phyloP scores from a whole-genome alignment of 2,329 filamentous ascomycete species.

The Stemphylium lycopersici region DNA sequence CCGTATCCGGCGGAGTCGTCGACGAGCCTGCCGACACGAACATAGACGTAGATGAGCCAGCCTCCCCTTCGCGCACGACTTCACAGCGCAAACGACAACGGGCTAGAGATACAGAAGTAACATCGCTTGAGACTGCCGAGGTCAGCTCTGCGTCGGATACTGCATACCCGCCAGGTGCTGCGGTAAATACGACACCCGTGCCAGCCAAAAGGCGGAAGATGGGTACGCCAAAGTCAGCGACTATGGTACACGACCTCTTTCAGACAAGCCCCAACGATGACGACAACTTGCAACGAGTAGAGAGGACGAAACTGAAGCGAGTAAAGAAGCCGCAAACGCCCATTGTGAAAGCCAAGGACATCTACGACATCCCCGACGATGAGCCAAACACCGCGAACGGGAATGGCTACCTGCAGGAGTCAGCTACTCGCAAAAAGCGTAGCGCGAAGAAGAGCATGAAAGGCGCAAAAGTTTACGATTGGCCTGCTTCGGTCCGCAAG shows the following conservation, averaged over 20 bases:
- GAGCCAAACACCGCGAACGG: background rate
- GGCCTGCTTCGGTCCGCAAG: constrained; percentile 4
- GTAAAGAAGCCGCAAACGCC: constrained; percentile 11
- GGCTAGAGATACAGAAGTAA: background rate
- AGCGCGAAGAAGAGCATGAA: background rate
- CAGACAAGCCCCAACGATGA: background rate
- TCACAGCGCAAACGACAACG: background rate
- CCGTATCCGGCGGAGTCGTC: background rate
- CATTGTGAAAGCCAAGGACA: background rate
- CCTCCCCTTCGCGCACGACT: background rate
- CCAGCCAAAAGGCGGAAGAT: constrained; percentile 7
- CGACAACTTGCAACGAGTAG: background rate
- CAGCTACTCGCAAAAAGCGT: background rate
- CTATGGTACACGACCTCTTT: constrained; percentile 7
- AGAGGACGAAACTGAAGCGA: constrained; percentile 7
- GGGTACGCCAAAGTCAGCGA: background rate
- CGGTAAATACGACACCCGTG: background rate
- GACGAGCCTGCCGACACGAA: background rate
- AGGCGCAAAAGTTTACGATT: background rate
- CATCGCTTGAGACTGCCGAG: too few species aligned
- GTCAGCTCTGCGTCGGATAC: too few species aligned
- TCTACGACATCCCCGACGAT: constrained; percentile 7
- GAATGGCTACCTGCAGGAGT: background rate
- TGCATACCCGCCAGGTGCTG: too few species aligned
- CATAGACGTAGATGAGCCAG: background rate